Conservation (phyloP, 164 flowering plant species). For the Warburgia ugandensis region DNA sequence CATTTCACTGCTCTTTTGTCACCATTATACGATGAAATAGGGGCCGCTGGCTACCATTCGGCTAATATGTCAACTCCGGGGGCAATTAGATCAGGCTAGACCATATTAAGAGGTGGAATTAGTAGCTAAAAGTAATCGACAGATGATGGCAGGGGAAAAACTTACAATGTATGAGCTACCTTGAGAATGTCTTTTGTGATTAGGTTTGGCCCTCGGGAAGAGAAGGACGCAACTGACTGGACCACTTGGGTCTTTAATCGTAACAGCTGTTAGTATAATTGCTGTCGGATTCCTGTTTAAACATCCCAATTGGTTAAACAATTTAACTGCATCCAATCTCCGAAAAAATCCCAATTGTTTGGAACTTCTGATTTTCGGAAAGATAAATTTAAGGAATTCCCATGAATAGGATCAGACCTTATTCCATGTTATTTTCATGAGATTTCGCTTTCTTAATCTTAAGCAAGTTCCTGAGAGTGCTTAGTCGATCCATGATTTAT, state of each 20-base stretch:
- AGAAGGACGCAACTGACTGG: slow-evolving; percentile 58
- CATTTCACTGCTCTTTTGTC: background rate
- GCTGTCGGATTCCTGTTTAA: background rate
- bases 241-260: slow-evolving; percentile 14
- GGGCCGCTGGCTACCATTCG: slow-evolving; percentile 27
- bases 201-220: slow-evolving; percentile 57
- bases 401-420: too few relatives aligned
- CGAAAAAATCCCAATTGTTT: background rate
- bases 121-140: background rate
- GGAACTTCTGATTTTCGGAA: background rate
- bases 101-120: background rate
- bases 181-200: slow-evolving; percentile 45
- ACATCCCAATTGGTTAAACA: background rate
- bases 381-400: too few relatives aligned
- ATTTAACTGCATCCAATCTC: background rate
- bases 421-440: too few relatives aligned
- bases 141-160: background rate
- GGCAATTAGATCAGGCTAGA: slow-evolving; percentile 65
- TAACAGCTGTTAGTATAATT: background rate
- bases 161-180: slow-evolving; percentile 15
- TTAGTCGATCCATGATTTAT: too few relatives aligned
- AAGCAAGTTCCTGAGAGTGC: too few relatives aligned
- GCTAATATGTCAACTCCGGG: slow-evolving; percentile 66
- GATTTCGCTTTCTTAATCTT: too few relatives aligned
- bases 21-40: background rate